A percentile compares a stretch with the other conserved stretches of the same genome.
Evolutionary conservation across 2,329 filamentous ascomycete genomes (phyloP).

Genomic region (Penicillium sp.): DNA sequence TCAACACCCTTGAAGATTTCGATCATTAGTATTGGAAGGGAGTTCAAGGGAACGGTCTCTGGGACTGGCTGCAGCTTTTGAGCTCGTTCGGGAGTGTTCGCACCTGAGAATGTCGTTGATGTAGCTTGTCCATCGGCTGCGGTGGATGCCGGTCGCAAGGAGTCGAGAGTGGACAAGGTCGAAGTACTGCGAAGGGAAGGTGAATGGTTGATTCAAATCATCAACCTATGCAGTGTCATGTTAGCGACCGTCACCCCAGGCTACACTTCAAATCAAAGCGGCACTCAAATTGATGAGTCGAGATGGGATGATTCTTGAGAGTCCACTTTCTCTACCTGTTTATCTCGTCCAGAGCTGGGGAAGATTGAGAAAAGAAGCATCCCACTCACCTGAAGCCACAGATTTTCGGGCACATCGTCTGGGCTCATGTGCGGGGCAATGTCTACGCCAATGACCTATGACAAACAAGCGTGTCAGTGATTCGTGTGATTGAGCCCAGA

Average conservation of each 20-base stretch:
- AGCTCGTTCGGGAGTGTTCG: constrained; percentile 12
- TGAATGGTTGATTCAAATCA: constrained; percentile 64
- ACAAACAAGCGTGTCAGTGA: constrained; percentile 16
- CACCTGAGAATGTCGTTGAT: constrained; percentile 64
- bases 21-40: constrained; percentile 7
- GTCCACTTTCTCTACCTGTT: neutral
- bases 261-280: neutral
- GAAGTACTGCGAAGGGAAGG: constrained; percentile 66
- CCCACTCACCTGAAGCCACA: constrained; percentile 57
- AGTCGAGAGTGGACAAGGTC: constrained; percentile 74
- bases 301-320: neutral
- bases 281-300: neutral
- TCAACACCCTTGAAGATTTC: constrained; percentile 45
- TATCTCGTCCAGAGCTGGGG: neutral
- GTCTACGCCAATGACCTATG: constrained; percentile 65
- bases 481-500: constrained; percentile 2
- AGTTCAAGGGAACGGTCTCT: neutral
- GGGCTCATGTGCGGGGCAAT: constrained; percentile 66
- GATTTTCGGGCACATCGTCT: constrained; percentile 59
- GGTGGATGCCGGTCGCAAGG: constrained; percentile 59
- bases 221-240: constrained; percentile 48
- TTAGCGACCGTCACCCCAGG: constrained; percentile 16
- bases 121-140: constrained; percentile 68
- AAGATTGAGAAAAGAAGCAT: constrained; percentile 3
- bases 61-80: neutral